These are phyloP conservation scores for Phytophthora sansomeana DNA, from an alignment of 352 stramenopile genomes.

Conservation along the genomic window DNA sequence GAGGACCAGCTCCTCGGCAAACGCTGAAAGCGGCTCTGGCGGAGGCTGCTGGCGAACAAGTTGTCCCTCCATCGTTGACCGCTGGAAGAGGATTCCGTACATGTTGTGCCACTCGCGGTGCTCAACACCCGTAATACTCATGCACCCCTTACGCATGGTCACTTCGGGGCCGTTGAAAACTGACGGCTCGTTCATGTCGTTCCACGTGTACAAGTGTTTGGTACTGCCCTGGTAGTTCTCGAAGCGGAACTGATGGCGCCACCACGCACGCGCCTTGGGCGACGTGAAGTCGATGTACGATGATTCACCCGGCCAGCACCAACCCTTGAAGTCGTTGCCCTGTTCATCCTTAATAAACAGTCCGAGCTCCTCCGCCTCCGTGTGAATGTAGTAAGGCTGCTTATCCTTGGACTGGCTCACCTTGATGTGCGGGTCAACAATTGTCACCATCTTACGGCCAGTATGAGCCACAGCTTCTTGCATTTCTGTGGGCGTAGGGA, in stretches of 20 bases:
- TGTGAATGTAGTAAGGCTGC: constrained; percentile 92
- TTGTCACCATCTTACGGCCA: constrained; percentile 98
- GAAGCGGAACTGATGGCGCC: constrained; percentile 96
- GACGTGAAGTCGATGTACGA: constrained; percentile 99
- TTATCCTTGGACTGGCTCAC: constrained; percentile 84
- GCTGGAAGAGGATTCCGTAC: constrained; percentile 99
- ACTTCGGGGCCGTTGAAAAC: constrained; percentile 99
- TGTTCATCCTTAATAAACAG: constrained; percentile 98
- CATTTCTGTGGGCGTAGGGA: constrained; percentile 96
- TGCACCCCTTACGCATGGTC: constrained; percentile 96
- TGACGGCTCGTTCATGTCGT: constrained; percentile 99
- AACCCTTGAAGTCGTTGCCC: constrained; percentile 98
- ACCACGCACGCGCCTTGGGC: constrained; percentile 95
- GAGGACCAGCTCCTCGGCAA: constrained; percentile 54
- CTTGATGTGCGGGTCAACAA: constrained; percentile 99
- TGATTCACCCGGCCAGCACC: constrained; percentile 99
- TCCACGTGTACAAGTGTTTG: constrained; percentile 97
- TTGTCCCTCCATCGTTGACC: constrained; percentile 95
- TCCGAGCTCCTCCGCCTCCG: constrained; percentile 81
- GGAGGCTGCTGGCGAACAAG: constrained; percentile 73
- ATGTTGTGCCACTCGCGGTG: constrained; percentile 99
- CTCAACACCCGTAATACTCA: constrained; percentile 94
- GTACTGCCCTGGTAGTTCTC: constrained; percentile 95
- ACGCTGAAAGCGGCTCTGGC: constrained; percentile 36
- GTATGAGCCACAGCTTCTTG: constrained; percentile 91